These are phyloP conservation scores for Rosa multiflora DNA, from an alignment of 306 rosid genomes.

Conservation along the genomic window DNA sequence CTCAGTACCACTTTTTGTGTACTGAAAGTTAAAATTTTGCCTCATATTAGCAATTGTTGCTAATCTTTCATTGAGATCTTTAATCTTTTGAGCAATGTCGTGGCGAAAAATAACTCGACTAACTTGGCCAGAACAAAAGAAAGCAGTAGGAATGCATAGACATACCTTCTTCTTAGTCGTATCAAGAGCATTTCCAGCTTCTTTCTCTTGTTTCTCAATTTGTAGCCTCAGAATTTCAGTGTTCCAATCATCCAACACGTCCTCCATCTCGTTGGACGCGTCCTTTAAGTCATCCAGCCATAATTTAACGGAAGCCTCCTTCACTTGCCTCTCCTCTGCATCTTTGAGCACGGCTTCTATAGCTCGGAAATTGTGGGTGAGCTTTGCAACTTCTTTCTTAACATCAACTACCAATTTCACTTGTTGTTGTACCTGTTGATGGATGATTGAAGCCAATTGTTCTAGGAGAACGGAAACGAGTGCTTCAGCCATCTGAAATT, in stretches of 20 bases:
- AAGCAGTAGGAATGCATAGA: background rate
- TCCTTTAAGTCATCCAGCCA: slow-evolving; percentile 18
- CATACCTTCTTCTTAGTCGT: slow-evolving; percentile 6
- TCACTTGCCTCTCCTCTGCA: slow-evolving; percentile 17
- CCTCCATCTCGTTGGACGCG: slow-evolving; percentile 14
- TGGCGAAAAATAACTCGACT: background rate
- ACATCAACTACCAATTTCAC: slow-evolving; percentile 2
- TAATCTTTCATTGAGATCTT: slow-evolving; percentile 8
- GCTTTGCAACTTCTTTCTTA: slow-evolving; percentile 3
- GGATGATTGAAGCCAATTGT: background rate
- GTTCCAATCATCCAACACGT: slow-evolving; percentile 24
- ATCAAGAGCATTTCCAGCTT: background rate
- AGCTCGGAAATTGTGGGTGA: background rate
- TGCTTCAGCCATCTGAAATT: slow-evolving; percentile 5
- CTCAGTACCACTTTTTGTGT: no score
- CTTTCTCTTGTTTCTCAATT: slow-evolving; percentile 3
- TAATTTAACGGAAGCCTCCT: background rate
- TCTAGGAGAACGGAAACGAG: slow-evolving; percentile 6
- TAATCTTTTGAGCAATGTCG: slow-evolving; percentile 9
- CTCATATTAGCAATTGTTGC: background rate
- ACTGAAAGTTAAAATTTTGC: background rate
- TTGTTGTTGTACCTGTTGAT: background rate
- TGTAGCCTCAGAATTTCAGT: background rate
- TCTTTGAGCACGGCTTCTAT: slow-evolving; percentile 8
- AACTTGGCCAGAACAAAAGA: background rate